These are phyloP conservation scores for Typha latifolia DNA, from an alignment of 176 grass and related monocot species.

Conservation along the genomic window DNA sequence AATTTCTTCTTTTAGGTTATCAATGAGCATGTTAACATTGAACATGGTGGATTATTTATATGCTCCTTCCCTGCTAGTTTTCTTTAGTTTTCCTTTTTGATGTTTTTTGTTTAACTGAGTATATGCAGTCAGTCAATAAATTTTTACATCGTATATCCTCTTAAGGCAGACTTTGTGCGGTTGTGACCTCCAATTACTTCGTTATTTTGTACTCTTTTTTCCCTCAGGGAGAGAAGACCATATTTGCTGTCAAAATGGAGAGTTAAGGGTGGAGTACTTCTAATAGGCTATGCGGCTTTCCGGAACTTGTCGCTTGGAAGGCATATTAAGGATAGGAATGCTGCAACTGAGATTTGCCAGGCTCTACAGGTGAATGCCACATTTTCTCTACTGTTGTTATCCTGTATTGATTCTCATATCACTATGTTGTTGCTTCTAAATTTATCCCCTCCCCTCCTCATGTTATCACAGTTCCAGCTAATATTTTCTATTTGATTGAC, in stretches of 20 bases:
- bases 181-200: not conserved
- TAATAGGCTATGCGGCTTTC: slow-evolving; percentile 93
- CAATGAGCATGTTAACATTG: too few relatives aligned
- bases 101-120: too few relatives aligned
- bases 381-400: not conserved
- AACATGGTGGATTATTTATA: not conserved
- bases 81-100: too few relatives aligned
- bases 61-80: too few relatives aligned
- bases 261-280: slow-evolving; percentile 77
- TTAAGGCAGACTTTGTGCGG: too few relatives aligned
- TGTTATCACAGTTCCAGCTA: too few relatives aligned
- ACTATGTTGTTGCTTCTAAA: not conserved
- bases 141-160: too few relatives aligned
- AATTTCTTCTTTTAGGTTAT: not conserved
- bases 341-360: slow-evolving; percentile 59
- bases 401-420: not conserved
- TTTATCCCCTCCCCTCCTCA: not conserved
- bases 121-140: too few relatives aligned
- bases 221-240: slow-evolving; percentile 54
- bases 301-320: slow-evolving; percentile 85
- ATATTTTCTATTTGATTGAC: too few relatives aligned
- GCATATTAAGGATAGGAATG: slow-evolving; percentile 56
- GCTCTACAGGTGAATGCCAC: slow-evolving; percentile 53
- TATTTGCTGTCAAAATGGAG: slow-evolving; percentile 78
- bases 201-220: not conserved